phyloP scores from a whole-genome alignment of 805 yeast species.

The Wickerhamomyces chambardii region DNA sequence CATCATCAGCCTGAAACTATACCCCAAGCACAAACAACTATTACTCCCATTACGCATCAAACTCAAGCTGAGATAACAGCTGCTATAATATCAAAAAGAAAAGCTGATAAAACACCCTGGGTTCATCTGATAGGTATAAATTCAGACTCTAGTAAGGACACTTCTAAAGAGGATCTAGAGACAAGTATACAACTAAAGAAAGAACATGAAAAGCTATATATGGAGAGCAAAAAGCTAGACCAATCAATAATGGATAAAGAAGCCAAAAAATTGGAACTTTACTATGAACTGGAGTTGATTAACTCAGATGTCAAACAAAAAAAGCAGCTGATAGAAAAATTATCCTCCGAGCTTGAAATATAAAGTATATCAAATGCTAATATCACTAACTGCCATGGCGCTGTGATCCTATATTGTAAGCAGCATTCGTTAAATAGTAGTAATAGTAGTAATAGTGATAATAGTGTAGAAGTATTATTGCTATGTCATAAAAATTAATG shows the following conservation, averaged over 20 bases:
- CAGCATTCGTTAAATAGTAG: no score
- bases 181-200: constrained; percentile 1
- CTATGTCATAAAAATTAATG: no score
- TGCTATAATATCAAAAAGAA: not conserved
- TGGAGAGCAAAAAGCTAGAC: constrained; percentile 16
- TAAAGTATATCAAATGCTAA: not conserved
- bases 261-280: constrained; percentile 11
- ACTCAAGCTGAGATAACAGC: not conserved
- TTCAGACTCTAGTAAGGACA: not conserved
- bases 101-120: constrained; percentile 6
- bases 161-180: constrained; percentile 1
- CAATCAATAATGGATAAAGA: constrained; percentile 13
- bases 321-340: constrained; percentile 18
- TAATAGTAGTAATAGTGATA: no score
- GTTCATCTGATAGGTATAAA: constrained; percentile 5
- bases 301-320: constrained; percentile 21
- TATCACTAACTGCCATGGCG: not conserved
- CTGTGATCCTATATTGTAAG: not conserved
- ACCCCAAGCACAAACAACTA: no score
- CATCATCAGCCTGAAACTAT: no score
- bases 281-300: constrained; percentile 18
- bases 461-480: no score
- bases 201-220: constrained; percentile 7
- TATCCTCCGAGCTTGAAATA: constrained; percentile 23
- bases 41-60: no score